Base-by-base conservation (phyloP, 1,284 basidiomycete species). In the Farysia itapuensis region DNA sequence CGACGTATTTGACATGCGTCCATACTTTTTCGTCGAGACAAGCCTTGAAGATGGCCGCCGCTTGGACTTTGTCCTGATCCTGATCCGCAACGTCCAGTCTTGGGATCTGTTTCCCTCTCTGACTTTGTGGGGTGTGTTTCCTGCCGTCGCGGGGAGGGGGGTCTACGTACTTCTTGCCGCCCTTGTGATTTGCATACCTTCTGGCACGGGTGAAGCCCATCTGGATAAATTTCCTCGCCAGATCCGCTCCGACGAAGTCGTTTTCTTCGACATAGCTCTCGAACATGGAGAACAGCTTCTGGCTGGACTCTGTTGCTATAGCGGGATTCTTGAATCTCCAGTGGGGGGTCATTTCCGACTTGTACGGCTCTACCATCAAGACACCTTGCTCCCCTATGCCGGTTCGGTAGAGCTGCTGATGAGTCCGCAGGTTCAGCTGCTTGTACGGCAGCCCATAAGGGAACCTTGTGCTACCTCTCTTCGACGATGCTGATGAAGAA, bases 301-400 rank as follows among this genome's bases (percentile, higher is more conserved):
- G 2, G 4, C 43, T 36, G 5, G 56, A 60, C 3, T 28, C 19
- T 16, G 36, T 36, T 4, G 61, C 61, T 1, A 33, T 26, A 20
- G 35, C 7, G 1, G 54, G 54, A 24, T 43, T 33, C 14, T 52
- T 51, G 44, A 64, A 64, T 8, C 40, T 36, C 61, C 61, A 64
- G 13, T 43, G 43, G 0, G 61, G 61, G 3, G 58, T 24, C 5
- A 60, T 26, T 35, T 64, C 57, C 31, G 56, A 43, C 28, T 64
- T 64, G 46, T 64, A 64, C 16, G 61, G 61, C 16, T 60, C 41
- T 2, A 60, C 56, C 40, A 44, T 44, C 15, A 64, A 40, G 13
- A 64, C 61, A 11, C 61, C 61, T 30, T 64, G 61, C 22, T 64
- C 61, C 28, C 61, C 61, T 5, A 50, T 29, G 30, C 61, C 61